Percentiles rank a stretch among this genome's conserved stretches.
These are phyloP conservation scores for Picochlorum costavermella DNA, from an alignment of 139 green algal species.

Conservation along the genomic window DNA sequence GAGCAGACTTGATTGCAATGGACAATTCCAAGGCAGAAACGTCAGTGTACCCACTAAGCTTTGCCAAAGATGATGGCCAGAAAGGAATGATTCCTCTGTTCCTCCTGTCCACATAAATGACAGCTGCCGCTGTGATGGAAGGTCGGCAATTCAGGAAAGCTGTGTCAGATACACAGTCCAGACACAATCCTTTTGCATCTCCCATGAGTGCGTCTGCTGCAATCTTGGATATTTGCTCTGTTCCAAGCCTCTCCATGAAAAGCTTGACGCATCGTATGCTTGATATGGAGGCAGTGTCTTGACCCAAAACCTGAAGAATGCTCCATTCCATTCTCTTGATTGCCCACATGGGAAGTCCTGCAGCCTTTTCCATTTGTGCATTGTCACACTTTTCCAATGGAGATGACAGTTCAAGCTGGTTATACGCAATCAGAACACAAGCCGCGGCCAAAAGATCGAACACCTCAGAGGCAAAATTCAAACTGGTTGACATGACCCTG, in stretches of 20 bases:
- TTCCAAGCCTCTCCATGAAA: conserved; percentile 63
- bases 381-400: not conserved
- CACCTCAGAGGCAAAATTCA: conserved; percentile 24
- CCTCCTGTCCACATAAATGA: conserved; percentile 70
- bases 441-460: conserved; percentile 39
- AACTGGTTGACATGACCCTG: conserved; percentile 15
- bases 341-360: conserved; percentile 14
- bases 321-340: conserved; percentile 67
- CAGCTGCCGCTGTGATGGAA: conserved; percentile 64
- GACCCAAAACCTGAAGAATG: conserved; percentile 29
- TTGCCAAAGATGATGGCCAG: conserved; percentile 73
- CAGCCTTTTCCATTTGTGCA: not conserved
- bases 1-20: conserved; percentile 62
- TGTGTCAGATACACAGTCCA: conserved; percentile 57
- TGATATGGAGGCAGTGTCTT: conserved; percentile 54
- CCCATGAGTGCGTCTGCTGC: not conserved
- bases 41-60: conserved; percentile 70
- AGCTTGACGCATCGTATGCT: conserved; percentile 61
- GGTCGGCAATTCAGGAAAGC: conserved; percentile 77
- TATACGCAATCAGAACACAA: conserved; percentile 33
- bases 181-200: conserved; percentile 9
- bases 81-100: conserved; percentile 68
- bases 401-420: conserved; percentile 14
- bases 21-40: conserved; percentile 64
- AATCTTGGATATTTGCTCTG: conserved; percentile 6